Evolutionary conservation across 768 basidiomycete genomes (phyloP).

Genomic region (Glaciozyma antarctica): DNA sequence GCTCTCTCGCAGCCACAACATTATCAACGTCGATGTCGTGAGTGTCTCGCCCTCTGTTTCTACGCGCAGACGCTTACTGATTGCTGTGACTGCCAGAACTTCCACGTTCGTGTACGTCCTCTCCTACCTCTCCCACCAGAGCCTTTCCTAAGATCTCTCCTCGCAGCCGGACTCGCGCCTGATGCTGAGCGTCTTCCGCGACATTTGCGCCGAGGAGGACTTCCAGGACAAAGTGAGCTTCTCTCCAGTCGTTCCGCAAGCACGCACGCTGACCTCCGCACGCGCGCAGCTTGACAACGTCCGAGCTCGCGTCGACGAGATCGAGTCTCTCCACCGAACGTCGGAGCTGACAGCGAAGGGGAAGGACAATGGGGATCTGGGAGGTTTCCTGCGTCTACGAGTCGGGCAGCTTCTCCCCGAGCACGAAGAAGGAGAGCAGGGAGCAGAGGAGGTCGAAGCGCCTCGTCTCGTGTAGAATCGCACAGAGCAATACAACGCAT

Average conservation of each 20-base stretch:
- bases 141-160: background rate
- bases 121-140: background rate
- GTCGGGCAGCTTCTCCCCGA: too few relatives aligned
- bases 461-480: too few relatives aligned
- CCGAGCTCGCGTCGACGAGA: conserved; percentile 68
- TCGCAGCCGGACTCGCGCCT: conserved; percentile 64
- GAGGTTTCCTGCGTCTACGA: too few relatives aligned
- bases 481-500: too few relatives aligned
- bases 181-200: conserved; percentile 60
- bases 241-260: background rate
- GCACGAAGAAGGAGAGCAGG: too few relatives aligned
- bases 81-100: too few relatives aligned
- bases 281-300: conserved; percentile 52
- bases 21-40: conserved; percentile 67
- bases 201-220: conserved; percentile 61
- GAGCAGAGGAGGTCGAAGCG: too few relatives aligned
- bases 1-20: conserved; percentile 42
- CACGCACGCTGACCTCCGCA: background rate
- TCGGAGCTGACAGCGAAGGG: too few relatives aligned
- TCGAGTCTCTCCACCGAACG: conserved; percentile 64
- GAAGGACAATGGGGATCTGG: too few relatives aligned
- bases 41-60: conserved; percentile 38
- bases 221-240: conserved; percentile 53
- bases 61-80: too few relatives aligned
- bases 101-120: conserved; percentile 51